A percentile compares a stretch with the other conserved stretches of the same genome.
These are phyloP conservation scores for Trichoderma erinaceum DNA, from an alignment of 495 filamentous ascomycete genomes.

Conservation along the genomic window DNA sequence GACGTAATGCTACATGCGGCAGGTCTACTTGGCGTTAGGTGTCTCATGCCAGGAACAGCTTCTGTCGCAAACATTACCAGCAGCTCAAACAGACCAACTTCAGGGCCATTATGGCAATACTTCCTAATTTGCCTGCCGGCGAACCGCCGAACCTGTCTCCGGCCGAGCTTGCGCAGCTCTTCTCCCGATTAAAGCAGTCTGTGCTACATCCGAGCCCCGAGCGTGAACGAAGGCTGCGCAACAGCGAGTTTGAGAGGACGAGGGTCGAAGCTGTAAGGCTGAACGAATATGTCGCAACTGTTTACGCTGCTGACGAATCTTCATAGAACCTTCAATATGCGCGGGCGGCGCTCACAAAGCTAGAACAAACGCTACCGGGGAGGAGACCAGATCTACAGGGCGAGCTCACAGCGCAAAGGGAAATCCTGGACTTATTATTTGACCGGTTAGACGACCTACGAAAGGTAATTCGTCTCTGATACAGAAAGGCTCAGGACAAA, in stretches of 20 bases:
- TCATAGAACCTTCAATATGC: constrained; percentile 74
- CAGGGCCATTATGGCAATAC: background rate
- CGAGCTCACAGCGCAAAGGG: constrained; percentile 58
- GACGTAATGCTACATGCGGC: constrained; percentile 8
- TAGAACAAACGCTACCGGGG: constrained; percentile 67
- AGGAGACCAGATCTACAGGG: constrained; percentile 61
- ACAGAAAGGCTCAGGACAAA: constrained; percentile 10
- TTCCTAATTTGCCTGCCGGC: background rate
- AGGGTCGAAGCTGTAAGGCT: constrained; percentile 56
- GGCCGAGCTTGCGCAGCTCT: constrained; percentile 64
- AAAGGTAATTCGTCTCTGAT: constrained; percentile 40
- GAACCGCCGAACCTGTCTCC: constrained; percentile 18
- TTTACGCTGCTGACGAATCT: background rate
- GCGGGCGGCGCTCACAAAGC: constrained; percentile 61
- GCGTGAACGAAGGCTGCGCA: constrained; percentile 47
- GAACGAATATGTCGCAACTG: background rate
- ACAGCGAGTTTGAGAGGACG: constrained; percentile 63
- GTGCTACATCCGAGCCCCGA: constrained; percentile 62
- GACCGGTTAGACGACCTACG: constrained; percentile 58
- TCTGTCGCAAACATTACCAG: background rate
- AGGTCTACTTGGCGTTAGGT: background rate
- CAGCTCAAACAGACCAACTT: background rate
- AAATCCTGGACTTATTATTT: constrained; percentile 50
- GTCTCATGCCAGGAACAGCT: background rate
- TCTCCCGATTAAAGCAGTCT: constrained; percentile 65